Evolutionary conservation across 768 basidiomycete species (phyloP), one percentile per base, ranked within the genome.

Genomic region (Sporobolomyces roseus): DNA sequence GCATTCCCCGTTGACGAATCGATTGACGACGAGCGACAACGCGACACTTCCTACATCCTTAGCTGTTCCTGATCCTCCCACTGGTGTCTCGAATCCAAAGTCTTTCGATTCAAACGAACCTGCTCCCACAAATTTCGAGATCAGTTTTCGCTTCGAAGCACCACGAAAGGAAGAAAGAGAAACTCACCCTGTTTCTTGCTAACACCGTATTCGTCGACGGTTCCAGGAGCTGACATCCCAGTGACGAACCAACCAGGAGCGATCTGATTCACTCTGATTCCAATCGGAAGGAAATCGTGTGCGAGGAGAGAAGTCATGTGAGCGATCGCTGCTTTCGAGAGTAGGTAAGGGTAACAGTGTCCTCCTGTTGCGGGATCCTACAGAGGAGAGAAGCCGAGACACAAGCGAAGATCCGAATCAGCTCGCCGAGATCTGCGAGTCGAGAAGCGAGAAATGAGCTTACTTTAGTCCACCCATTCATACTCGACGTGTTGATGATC

Each of bases 401-500:
- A 29, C 50, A 51, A 38, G 29, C 25, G 55, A 41, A n/a, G n/a
- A 9, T 41, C 38, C 10, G 10, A 41, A 54, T n/a, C 10, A 33
- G 12, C 53, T 30, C n/a, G n/a, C n/a, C n/a, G n/a, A n/a, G n/a
- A n/a, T n/a, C n/a, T n/a, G n/a, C 12, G 30, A 35, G 4, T 23
- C 29, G 45, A 38, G 14, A 32, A 27, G 23, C 21, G n/a, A n/a
- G 4, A 29, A 8, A 27, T 29, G 33, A 54, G 32, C 67, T 66
- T 43, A 80, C 81, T 78, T 83, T 84, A 23, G 83, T 81, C 83
- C 82, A 84, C 2, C 82, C 83, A 63, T 83, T 83, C 82, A 83
- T 83, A 56, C 81, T 82, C 55, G 80, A 81, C 1, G 83, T 84
- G 80, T 83, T 82, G 36, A 84, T 75, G 33, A 84, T 76, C 74